Base-by-base conservation (phyloP, 176 grass and related monocot species). In the Oryza meridionalis region DNA sequence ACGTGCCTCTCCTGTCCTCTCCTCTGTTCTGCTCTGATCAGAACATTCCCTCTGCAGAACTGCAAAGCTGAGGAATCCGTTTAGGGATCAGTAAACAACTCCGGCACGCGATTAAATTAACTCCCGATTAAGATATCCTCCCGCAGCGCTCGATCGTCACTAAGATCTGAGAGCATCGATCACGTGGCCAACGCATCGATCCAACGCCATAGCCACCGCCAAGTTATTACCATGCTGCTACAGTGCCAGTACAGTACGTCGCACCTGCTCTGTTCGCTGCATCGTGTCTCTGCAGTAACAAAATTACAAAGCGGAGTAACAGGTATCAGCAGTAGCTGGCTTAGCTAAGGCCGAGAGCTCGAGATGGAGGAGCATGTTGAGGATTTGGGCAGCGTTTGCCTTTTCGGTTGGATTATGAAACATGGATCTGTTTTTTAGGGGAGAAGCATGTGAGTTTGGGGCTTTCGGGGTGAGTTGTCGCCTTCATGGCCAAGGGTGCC, bases 41-140 rank as follows among this genome's bases (percentile, higher is more conserved):
- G 80, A 90, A 90, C 89, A 90, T 90, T 90, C 89, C 84, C 84
- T 84, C 89, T 87, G 89, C 75, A 78, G 45, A 51, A 68, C 66
- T 24, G 67, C 84, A 40, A 38, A 38, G 33, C 63, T 80, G 63
- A 87, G 70, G 80, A 65, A 87, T 87, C 84, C 62, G 75, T 80
- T 80, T 87, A 51, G 89, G 80, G 89, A 87, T 87, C 76, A 44
- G 84, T 75, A 83, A 86, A 90, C 88, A 78, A 86, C 35, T 78
- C 9, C 3, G 7, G 9, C 53, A 40, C 8, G 5, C 40, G 51
- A 35, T 71, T 44, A 77, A 70, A 58, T 29, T 15, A 51, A 3
- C 29, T 74, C 44, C 33, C 5, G 82, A 71, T 77, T 85, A 64
- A 40, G 17, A 73, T 67, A 82, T 64, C 37, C 37, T 64, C 37